Conservation (phyloP, 805 yeast species). For the Spathaspora sp. region DNA sequence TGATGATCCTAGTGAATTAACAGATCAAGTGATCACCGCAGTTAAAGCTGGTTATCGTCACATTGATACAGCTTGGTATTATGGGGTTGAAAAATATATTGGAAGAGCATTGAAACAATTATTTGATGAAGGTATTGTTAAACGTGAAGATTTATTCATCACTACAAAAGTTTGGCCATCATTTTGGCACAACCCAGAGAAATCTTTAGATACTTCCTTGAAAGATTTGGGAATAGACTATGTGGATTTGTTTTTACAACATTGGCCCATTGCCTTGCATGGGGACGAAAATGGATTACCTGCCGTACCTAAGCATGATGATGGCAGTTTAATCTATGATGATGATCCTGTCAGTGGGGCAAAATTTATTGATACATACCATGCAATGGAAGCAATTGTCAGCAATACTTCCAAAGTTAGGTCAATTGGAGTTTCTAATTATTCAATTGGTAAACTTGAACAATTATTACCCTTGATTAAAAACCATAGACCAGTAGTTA, state of each 20-base stretch:
- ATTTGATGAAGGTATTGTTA: constrained; percentile 44
- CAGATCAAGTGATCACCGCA: constrained; percentile 32
- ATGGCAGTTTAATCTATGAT: constrained; percentile 25
- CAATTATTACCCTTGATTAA: constrained; percentile 58
- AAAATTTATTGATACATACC: constrained; percentile 26
- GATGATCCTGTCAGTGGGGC: constrained; percentile 30
- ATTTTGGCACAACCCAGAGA: constrained; percentile 34
- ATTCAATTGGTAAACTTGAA: constrained; percentile 54
- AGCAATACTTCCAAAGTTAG: constrained; percentile 39
- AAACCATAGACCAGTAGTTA: constrained; percentile 53
- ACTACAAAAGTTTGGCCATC: constrained; percentile 45
- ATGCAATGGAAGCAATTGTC: constrained; percentile 5
- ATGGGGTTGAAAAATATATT: constrained; percentile 40
- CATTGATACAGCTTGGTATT: constrained; percentile 58
- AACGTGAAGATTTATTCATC: constrained; percentile 43
- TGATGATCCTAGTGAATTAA: constrained; percentile 25
- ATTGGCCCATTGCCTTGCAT: constrained; percentile 45
- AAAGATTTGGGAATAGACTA: constrained; percentile 38
- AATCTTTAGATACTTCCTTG: constrained; percentile 39
- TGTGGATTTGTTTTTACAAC: constrained; percentile 45
- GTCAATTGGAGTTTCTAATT: constrained; percentile 81
- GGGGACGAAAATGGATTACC: constrained; percentile 39
- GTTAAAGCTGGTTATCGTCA: constrained; percentile 45
- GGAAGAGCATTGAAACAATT: constrained; percentile 46
- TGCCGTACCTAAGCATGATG: constrained; percentile 28